Evolutionary conservation across 495 filamentous ascomycete species (phyloP).

Genomic region (Aspergillus nanangensis): DNA sequence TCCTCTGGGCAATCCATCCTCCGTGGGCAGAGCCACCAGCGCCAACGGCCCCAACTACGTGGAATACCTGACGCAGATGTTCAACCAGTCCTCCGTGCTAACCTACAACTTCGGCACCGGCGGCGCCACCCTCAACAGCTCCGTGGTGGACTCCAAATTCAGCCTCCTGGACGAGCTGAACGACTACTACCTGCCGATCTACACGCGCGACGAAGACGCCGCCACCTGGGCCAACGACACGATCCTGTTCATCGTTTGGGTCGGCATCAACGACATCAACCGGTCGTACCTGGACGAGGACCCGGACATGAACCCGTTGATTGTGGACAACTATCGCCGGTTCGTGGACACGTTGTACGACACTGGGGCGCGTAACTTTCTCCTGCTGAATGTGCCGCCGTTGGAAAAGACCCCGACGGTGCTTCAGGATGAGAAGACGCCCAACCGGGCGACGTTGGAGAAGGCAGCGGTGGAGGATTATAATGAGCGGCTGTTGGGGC

Average conservation of each 20-base stretch:
- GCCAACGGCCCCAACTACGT: conserved; percentile 5
- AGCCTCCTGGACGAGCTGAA: background rate
- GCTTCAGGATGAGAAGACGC: background rate
- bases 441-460: conserved; percentile 1
- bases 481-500: background rate
- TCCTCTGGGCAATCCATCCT: background rate
- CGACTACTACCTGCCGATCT: background rate
- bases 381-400: conserved; percentile 2
- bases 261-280: conserved; percentile 1
- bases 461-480: background rate
- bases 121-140: conserved; percentile 2
- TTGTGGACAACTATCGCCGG: background rate
- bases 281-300: background rate
- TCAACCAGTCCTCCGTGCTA: background rate
- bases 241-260: conserved; percentile 1
- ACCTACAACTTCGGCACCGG: conserved; percentile 4
- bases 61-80: background rate
- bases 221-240: background rate
- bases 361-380: background rate
- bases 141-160: background rate
- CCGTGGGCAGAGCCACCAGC: background rate
- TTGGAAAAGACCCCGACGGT: background rate
- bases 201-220: background rate
- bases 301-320: background rate
- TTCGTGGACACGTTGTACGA: conserved; percentile 4